Percentiles rank a stretch among this genome's conserved stretches.
phyloP scores from a whole-genome alignment of 208 protist species.

The Trypanosoma scelopori region DNA sequence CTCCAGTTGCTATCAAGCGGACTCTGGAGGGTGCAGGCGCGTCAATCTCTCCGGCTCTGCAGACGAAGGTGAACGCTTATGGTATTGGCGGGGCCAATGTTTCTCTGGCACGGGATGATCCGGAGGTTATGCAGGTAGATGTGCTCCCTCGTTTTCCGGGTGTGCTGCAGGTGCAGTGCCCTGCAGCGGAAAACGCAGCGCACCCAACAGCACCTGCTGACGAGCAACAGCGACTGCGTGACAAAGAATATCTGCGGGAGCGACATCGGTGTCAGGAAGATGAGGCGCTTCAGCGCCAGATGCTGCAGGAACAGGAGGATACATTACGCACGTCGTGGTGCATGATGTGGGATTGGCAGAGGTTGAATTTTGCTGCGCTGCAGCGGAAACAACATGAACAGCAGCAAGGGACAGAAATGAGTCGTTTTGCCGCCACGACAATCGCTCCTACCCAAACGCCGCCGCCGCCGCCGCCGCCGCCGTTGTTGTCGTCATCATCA shows the following conservation, averaged over 20 bases:
- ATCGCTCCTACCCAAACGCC: neutral
- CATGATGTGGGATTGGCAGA: constrained; percentile 30
- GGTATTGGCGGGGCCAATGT: neutral
- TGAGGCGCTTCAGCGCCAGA: constrained; percentile 16
- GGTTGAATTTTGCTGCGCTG: constrained; percentile 6
- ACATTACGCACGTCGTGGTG: constrained; percentile 19
- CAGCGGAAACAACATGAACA: constrained; percentile 11
- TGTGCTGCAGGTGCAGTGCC: too few species aligned
- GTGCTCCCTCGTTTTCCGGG: too few species aligned
- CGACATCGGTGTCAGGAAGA: constrained; percentile 6
- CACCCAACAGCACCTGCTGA: neutral
- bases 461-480: neutral
- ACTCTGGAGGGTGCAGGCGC: too few species aligned
- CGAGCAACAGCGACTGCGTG: neutral
- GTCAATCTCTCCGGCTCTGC: neutral
- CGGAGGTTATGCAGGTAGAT: too few species aligned
- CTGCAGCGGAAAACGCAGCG: neutral
- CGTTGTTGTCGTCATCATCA: too few species aligned
- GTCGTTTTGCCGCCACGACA: neutral
- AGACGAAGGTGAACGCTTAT: neutral
- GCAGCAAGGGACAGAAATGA: constrained; percentile 6
- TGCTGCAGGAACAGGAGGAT: constrained; percentile 28
- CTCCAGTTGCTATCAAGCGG: neutral
- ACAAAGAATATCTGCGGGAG: constrained; percentile 1
- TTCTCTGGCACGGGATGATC: neutral